Conservation (phyloP, 768 basidiomycete species). For the Rhizopogon salebrosus region DNA sequence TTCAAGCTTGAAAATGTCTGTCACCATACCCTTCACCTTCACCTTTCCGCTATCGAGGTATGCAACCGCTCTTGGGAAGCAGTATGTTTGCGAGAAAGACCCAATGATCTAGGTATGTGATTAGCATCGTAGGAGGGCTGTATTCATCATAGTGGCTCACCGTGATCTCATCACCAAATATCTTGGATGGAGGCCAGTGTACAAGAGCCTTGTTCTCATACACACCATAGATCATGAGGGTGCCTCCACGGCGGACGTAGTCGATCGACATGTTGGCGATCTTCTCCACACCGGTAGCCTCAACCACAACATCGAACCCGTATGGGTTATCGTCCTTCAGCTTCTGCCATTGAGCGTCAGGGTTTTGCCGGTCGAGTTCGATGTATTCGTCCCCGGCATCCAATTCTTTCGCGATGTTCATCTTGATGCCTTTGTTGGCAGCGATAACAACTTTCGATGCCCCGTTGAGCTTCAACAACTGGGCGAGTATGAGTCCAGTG, state of each 20-base stretch:
- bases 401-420: conserved; percentile 76
- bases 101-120: conserved; percentile 63
- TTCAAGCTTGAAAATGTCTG: conserved; percentile 61
- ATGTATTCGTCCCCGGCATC: conserved; percentile 82
- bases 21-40: conserved; percentile 76
- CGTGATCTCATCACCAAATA: conserved; percentile 67
- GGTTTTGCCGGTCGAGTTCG: conserved; percentile 73
- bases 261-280: conserved; percentile 86
- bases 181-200: conserved; percentile 83
- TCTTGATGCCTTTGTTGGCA: conserved; percentile 88
- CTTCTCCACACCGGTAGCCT: conserved; percentile 80
- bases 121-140: not conserved
- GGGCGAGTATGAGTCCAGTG: conserved; percentile 86
- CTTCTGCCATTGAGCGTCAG: conserved; percentile 74
- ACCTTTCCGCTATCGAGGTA: conserved; percentile 87
- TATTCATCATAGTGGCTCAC: conserved; percentile 23
- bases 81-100: conserved; percentile 84
- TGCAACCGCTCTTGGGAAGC: conserved; percentile 87
- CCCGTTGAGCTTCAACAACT: conserved; percentile 83
- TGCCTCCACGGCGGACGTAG: conserved; percentile 82
- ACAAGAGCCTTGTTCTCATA: conserved; percentile 83
- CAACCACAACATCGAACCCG: conserved; percentile 84
- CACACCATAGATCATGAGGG: conserved; percentile 86
- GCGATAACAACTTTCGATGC: conserved; percentile 78
- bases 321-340: conserved; percentile 79